Base-by-base conservation (phyloP, 2,329 filamentous ascomycete genomes). In the Aspergillus pseudoglaucus region DNA sequence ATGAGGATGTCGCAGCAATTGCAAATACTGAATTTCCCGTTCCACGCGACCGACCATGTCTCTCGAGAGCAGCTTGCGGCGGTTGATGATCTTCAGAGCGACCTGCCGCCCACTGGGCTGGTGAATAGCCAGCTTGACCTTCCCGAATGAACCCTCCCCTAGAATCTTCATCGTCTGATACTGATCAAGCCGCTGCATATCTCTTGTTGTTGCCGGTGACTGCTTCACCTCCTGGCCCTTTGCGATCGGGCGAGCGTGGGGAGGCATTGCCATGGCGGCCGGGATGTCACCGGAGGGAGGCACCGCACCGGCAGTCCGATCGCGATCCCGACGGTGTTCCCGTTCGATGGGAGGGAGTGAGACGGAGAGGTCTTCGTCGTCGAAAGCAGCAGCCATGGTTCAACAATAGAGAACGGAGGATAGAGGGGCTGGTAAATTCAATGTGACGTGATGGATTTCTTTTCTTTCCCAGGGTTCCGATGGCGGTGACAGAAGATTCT, bases 21-120 rank as follows among this genome's bases (percentile, higher is more conserved):
- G 93, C 54, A 98, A 80, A 66, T 98, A 98, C 69, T 96, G 90
- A 59, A 98, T 98, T 76, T 98, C 93, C 58, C 93, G 83, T 75
- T 98, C 93, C 54, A 98, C 94, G 52, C 93, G 83, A 51, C 93
- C 93, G 46, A 94, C 90, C 93, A 98, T 97, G 70, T 98, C 93
- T 63, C 91, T 81, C 59, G 90, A 97, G 59, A 96, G 89, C 63
- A 98, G 80, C 75, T 96, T 95, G 75, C 93, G 93, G 57, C 93
- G 82, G 38, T 90, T 88, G 63, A 98, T 98, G 65, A 97, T 96
- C 78, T 98, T 98, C 65, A 98, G 80, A 23, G 93, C 93, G 44
- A 98, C 93, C 74, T 96, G 88, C 70, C 97, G 90, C 55, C 88
- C 88, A 57, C 88, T 97, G 58, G 90, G 84, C 62, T 89, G 84